Evolutionary conservation across 371 early-diverging fungal genomes (phyloP).

Genomic region (Syncephalastrum monosporum): DNA sequence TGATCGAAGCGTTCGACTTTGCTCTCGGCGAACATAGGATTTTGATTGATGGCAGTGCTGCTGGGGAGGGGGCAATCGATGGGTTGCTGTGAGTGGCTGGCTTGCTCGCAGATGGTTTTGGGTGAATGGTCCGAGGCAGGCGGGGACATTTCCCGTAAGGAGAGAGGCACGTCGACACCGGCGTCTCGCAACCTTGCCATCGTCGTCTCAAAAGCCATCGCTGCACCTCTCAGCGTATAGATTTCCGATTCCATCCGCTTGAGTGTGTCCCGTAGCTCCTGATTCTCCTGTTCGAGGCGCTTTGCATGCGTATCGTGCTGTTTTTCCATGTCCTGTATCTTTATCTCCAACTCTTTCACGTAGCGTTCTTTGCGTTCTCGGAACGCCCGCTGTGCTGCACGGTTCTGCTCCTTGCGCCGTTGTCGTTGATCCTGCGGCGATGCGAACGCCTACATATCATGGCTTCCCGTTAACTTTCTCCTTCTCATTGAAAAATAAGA

Average conservation of each 20-base stretch:
- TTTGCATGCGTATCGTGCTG: slow-evolving; percentile 8
- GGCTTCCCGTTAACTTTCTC: neutral
- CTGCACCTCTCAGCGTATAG: slow-evolving; percentile 25
- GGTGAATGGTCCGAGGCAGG: slow-evolving; percentile 8
- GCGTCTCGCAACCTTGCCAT: slow-evolving; percentile 24
- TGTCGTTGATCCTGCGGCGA: slow-evolving; percentile 1
- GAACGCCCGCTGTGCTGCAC: slow-evolving; percentile 69
- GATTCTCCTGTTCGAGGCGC: slow-evolving; percentile 21
- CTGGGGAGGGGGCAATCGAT: neutral
- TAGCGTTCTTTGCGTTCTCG: slow-evolving; percentile 66
- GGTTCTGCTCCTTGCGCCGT: slow-evolving; percentile 51
- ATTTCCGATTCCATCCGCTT: slow-evolving; percentile 29
- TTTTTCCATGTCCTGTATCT: slow-evolving; percentile 55
- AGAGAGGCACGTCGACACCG: slow-evolving; percentile 13
- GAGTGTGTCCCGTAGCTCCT: slow-evolving; percentile 11
- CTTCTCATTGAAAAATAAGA: neutral
- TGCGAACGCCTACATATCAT: neutral
- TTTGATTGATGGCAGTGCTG: slow-evolving; percentile 3
- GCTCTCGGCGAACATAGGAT: slow-evolving; percentile 16
- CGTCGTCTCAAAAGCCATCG: slow-evolving; percentile 23
- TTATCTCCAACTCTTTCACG: slow-evolving; percentile 58
- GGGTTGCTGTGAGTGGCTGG: neutral
- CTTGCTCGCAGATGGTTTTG: neutral
- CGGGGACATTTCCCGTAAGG: slow-evolving; percentile 9
- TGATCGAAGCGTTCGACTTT: slow-evolving; percentile 17